phyloP scores from a whole-genome alignment of 768 basidiomycete species.

The Kwoniella sp. region DNA sequence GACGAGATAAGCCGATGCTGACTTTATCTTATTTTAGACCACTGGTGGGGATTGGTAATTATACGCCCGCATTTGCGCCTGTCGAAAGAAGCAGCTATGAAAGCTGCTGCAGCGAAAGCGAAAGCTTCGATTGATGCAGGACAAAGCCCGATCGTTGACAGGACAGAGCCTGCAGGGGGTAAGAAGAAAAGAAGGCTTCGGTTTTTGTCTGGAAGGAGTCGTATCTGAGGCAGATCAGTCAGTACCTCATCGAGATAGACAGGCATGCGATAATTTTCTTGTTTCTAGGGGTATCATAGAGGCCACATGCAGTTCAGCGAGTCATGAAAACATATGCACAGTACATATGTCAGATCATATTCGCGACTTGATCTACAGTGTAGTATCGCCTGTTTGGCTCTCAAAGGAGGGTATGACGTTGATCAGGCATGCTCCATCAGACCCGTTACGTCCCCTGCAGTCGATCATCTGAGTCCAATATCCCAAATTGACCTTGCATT shows the following conservation, averaged over 20 bases:
- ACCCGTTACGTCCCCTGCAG: not conserved
- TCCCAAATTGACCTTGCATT: too few species aligned
- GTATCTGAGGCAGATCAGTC: too few species aligned
- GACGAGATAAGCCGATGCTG: not conserved
- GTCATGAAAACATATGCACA: too few species aligned
- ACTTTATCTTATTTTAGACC: not conserved
- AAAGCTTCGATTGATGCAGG: not conserved
- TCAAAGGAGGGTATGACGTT: not conserved
- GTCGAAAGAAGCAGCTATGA: slow-evolving; percentile 8
- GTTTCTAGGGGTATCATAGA: too few species aligned
- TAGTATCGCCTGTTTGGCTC: too few species aligned
- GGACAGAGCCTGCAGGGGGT: not conserved
- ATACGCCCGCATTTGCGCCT: slow-evolving; percentile 14
- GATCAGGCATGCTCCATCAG: not conserved
- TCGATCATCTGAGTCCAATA: too few species aligned
- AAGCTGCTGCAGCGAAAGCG: slow-evolving; percentile 1
- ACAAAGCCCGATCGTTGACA: not conserved
- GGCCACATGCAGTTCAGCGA: too few species aligned
- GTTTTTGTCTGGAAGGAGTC: too few species aligned
- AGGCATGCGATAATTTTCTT: too few species aligned
- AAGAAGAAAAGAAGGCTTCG: not conserved
- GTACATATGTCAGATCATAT: too few species aligned
- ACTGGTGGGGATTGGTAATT: slow-evolving; percentile 20
- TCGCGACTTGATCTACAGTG: too few species aligned
- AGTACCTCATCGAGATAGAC: too few species aligned